Evolutionary conservation across 805 yeast genomes (phyloP), one percentile per base, ranked within the genome.

Genomic region (Yamadazyma takamatsuzukensis): DNA sequence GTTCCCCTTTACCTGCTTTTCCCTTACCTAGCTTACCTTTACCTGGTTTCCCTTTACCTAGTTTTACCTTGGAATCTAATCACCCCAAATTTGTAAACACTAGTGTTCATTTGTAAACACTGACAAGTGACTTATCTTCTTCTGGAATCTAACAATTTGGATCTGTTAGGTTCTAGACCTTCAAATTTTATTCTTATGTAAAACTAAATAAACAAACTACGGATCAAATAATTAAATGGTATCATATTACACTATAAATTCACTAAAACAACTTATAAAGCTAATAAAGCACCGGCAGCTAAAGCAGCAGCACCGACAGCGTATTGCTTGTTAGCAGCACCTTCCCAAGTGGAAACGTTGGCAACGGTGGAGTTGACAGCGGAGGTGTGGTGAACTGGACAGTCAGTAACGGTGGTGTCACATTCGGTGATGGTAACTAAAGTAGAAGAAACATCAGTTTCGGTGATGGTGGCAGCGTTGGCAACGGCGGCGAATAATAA

Each of bases 231-330:
- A 8, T 19, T 25, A 21, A 30, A 26, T 11, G 38, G 34, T 34
- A 34, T 34, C 34, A 34, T 34, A 34, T 34, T 34, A 34, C 26
- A 34, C 27, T 31, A 25, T 34, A 29, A 23, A 28, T 13, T 17
- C n/a, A 27, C 27, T 18, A 33, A 33, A 23, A 26, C 25, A 35
- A 42, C 49, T 54, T 82, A 81, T 33, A 80, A 69, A 33, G 88
- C 83, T 27, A 81, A 74, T 54, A 65, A 63, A 58, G 70, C 72
- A 63, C 70, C 70, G 33, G 64, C 65, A 54, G 70, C 70, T 54
- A 65, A 57, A 47, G 66, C 70, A 56, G 64, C 70, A 50, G 60
- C 68, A 62, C 70, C 72, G 37, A 59, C 70, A 41, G 66, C 68
- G 46, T 36, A 50, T 49, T 47, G 52, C 40, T 37, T 56, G 47